A percentile compares a stretch with the other conserved stretches of the same genome.
Conservation (phyloP, 2,329 filamentous ascomycete genomes). For the Chaetomium sp. region DNA sequence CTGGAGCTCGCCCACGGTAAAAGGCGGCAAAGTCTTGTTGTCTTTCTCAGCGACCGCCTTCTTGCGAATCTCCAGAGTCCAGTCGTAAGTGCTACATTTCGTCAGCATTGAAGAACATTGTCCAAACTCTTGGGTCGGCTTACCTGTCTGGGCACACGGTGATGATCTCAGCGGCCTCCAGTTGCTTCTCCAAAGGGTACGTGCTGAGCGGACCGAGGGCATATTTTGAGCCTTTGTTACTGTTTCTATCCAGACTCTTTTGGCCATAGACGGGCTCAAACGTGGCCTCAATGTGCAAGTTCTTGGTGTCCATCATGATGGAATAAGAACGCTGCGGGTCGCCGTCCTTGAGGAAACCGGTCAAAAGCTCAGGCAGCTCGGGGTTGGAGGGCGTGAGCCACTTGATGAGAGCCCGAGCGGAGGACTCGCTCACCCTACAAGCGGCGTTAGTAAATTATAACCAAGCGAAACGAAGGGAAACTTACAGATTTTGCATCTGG, state of each 20-base stretch:
- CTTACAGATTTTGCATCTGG: constrained; percentile 14
- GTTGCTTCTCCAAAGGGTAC: constrained; percentile 13
- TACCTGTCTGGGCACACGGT: constrained; percentile 31
- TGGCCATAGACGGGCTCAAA: constrained; percentile 11
- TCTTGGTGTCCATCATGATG: constrained; percentile 18
- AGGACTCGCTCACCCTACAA: constrained; percentile 3
- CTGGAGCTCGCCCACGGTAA: constrained; percentile 22
- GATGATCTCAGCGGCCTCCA: constrained; percentile 21
- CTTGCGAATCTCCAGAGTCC: constrained; percentile 31
- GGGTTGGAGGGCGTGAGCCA: neutral
- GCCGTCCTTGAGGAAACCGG: neutral
- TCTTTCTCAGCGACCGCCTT: constrained; percentile 17
- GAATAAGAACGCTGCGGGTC: constrained; percentile 8
- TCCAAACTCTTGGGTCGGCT: constrained; percentile 1
- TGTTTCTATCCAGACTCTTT: neutral
- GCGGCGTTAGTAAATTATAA: neutral
- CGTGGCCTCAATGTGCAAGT: constrained; percentile 17
- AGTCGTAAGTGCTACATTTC: constrained; percentile 30
- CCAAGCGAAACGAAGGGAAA: neutral
- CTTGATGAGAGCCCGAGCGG: constrained; percentile 1
- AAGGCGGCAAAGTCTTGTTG: constrained; percentile 16
- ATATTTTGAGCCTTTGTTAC: neutral
- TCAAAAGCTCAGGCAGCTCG: constrained; percentile 3
- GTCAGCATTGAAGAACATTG: constrained; percentile 13
- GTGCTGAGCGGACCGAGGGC: constrained; percentile 12